phyloP scores from a whole-genome alignment of 2,329 filamentous ascomycete genomes.

The Chaetomium sp. region DNA sequence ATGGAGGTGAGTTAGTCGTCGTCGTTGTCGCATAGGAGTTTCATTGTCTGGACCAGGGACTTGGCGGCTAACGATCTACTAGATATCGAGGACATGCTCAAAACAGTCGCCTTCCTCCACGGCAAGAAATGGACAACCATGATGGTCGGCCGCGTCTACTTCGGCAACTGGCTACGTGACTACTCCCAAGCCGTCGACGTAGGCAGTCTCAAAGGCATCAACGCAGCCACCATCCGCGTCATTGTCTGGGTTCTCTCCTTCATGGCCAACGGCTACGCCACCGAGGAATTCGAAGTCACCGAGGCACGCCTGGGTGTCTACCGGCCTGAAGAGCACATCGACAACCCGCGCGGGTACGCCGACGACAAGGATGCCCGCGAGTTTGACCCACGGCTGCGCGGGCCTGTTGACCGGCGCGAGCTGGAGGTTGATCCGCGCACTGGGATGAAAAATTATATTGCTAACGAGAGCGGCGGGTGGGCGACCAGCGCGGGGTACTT shows the following conservation, averaged over 20 bases:
- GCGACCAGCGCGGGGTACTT: constrained; percentile 85
- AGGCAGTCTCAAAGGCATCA: constrained; percentile 70
- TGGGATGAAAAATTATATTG: constrained; percentile 99
- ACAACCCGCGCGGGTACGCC: constrained; percentile 79
- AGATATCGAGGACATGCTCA: constrained; percentile 78
- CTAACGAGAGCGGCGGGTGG: constrained; percentile 81
- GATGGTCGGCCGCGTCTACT: constrained; percentile 72
- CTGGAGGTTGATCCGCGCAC: constrained; percentile 67
- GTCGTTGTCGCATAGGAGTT: not conserved
- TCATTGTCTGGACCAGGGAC: not conserved
- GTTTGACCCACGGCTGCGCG: constrained; percentile 74
- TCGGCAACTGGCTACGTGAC: constrained; percentile 81
- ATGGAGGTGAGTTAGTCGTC: constrained; percentile 45
- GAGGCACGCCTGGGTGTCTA: constrained; percentile 74
- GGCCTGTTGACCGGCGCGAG: constrained; percentile 65
- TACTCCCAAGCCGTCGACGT: constrained; percentile 82
- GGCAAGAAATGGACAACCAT: constrained; percentile 81
- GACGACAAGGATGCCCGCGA: constrained; percentile 80
- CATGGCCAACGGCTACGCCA: constrained; percentile 78
- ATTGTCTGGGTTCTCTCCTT: constrained; percentile 76
- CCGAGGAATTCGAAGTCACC: constrained; percentile 77
- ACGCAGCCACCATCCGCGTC: constrained; percentile 70
- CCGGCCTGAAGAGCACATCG: constrained; percentile 66
- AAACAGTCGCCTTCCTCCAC: constrained; percentile 67
- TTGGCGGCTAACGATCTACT: not conserved